phyloP scores from a whole-genome alignment of 495 filamentous ascomycete genomes.

The Lophiotrema nucula region DNA sequence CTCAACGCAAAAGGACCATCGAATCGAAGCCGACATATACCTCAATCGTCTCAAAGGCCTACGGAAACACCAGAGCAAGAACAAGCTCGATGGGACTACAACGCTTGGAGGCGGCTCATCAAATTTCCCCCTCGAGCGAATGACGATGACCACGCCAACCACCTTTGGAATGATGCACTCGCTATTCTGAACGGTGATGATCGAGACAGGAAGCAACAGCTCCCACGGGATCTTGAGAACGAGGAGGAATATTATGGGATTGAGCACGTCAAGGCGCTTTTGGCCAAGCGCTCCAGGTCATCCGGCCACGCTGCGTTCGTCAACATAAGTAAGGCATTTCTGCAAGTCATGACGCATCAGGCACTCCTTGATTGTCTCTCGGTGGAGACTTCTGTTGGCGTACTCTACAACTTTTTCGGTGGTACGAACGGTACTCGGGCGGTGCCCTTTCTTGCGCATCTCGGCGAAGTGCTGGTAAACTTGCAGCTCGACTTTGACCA shows the following conservation, averaged over 20 bases:
- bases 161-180: constrained; percentile 3
- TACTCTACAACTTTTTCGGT: constrained; percentile 8
- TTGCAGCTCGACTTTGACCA: background rate
- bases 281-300: background rate
- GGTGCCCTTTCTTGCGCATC: constrained; percentile 9
- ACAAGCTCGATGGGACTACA: constrained; percentile 4
- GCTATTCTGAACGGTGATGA: constrained; percentile 9
- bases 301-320: background rate
- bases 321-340: background rate
- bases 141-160: constrained; percentile 1
- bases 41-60: background rate
- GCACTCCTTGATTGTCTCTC: constrained; percentile 13
- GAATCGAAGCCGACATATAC: background rate
- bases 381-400: constrained; percentile 2
- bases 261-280: background rate
- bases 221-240: constrained; percentile 1
- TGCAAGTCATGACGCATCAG: constrained; percentile 2
- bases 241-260: background rate
- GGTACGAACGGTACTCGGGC: constrained; percentile 6
- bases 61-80: constrained; percentile 6
- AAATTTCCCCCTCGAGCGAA: background rate
- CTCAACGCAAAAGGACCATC: background rate
- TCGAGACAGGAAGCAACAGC: constrained; percentile 7
- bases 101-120: constrained; percentile 2
- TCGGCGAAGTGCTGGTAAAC: constrained; percentile 6